phyloP scores from a whole-genome alignment of 495 filamentous ascomycete species.

The Penicillium manginii region DNA sequence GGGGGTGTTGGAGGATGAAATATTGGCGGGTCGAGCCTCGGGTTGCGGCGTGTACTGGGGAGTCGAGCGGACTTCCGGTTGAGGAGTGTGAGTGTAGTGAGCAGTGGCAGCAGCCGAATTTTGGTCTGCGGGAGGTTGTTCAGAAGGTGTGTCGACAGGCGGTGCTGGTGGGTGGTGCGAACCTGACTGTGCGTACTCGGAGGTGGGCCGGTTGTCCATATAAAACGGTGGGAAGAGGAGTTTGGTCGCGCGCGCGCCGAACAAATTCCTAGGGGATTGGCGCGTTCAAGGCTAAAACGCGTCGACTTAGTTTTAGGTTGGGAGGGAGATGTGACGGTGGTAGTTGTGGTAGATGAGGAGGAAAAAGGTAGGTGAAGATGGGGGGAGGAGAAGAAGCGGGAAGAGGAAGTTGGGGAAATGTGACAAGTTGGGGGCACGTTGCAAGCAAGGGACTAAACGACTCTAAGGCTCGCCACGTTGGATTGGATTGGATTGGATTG shows the following conservation, averaged over 20 bases:
- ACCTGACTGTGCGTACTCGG: conserved; percentile 99
- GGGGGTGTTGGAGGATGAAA: conserved; percentile 76
- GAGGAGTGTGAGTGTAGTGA: conserved; percentile 48
- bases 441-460: conserved; percentile 41
- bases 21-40: conserved; percentile 70
- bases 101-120: conserved; percentile 71
- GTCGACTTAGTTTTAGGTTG: conserved; percentile 14
- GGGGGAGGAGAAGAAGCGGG: conserved; percentile 17
- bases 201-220: conserved; percentile 86
- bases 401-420: conserved; percentile 32
- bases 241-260: conserved; percentile 1
- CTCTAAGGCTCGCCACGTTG: conserved; percentile 25
- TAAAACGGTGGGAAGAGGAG: conserved; percentile 26
- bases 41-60: conserved; percentile 66
- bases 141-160: conserved; percentile 73
- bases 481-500: no score
- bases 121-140: conserved; percentile 83
- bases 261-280: background rate
- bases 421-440: conserved; percentile 23
- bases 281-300: conserved; percentile 14
- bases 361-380: no score
- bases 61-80: conserved; percentile 48
- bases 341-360: background rate
- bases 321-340: conserved; percentile 2
- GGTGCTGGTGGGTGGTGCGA: conserved; percentile 78